Conservation (phyloP, 257 asterid species). For the Jaltomata sinuosa region DNA sequence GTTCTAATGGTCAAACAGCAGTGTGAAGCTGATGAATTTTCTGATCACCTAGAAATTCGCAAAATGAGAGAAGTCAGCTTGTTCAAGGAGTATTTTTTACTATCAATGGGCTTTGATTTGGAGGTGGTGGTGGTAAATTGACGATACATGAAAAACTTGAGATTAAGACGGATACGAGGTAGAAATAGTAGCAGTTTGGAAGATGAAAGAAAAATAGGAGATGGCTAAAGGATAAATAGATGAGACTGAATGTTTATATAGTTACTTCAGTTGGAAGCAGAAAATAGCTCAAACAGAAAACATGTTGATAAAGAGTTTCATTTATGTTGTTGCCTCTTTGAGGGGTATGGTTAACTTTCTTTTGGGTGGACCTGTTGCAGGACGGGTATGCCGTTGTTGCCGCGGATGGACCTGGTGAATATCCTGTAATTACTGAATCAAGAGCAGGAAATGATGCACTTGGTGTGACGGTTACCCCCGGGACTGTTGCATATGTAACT, state of each 20-base stretch:
- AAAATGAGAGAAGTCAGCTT: not conserved
- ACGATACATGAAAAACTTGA: not conserved
- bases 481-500: constrained; percentile 84
- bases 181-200: not conserved
- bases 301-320: not conserved
- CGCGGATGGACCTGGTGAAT: constrained; percentile 88
- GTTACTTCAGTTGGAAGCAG: not conserved
- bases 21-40: not conserved
- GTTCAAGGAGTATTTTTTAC: not conserved
- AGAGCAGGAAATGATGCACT: constrained; percentile 93
- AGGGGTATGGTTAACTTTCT: not conserved
- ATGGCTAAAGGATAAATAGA: not conserved
- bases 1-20: not conserved
- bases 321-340: not conserved
- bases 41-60: not conserved
- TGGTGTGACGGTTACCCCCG: constrained; percentile 60
- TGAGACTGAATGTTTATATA: not conserved
- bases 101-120: not conserved
- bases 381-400: constrained; percentile 97
- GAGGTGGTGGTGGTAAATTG: not conserved
- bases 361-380: constrained; percentile 18
- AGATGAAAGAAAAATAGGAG: not conserved
- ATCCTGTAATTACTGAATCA: constrained; percentile 78
- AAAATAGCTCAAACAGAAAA: not conserved
- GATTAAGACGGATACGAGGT: not conserved